Percentiles rank a stretch among this genome's conserved stretches.
phyloP scores from a whole-genome alignment of 257 asterid genomes.

The Scutellaria baicalensis region DNA sequence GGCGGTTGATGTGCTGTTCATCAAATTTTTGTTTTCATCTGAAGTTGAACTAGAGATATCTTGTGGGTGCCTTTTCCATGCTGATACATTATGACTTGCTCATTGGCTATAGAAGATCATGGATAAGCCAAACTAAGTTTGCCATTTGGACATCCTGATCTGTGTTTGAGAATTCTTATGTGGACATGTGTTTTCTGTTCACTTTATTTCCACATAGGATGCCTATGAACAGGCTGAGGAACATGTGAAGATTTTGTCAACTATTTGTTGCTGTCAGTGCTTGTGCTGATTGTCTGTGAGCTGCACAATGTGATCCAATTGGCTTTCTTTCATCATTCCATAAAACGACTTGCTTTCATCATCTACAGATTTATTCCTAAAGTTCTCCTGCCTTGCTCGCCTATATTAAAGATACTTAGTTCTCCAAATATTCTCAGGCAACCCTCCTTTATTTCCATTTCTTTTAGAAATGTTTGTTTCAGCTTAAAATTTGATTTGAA shows the following conservation, averaged over 20 bases:
- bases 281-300: slow-evolving; percentile 7
- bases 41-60: slow-evolving; percentile 57
- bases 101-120: slow-evolving; percentile 56
- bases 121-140: slow-evolving; percentile 21
- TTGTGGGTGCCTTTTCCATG: slow-evolving; percentile 60
- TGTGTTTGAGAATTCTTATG: slow-evolving; percentile 22
- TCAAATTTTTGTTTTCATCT: slow-evolving; percentile 86
- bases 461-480: slow-evolving; percentile 1
- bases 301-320: slow-evolving; percentile 9
- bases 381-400: background rate
- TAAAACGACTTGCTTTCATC: background rate
- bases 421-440: background rate
- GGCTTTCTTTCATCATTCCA: slow-evolving; percentile 10
- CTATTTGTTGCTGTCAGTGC: slow-evolving; percentile 8
- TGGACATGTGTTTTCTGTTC: slow-evolving; percentile 19
- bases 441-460: slow-evolving; percentile 2
- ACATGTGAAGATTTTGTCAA: slow-evolving; percentile 23
- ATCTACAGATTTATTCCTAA: slow-evolving; percentile 1
- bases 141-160: slow-evolving; percentile 24
- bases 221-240: slow-evolving; percentile 25
- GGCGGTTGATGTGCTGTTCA: slow-evolving; percentile 99
- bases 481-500: background rate
- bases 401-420: background rate
- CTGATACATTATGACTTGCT: slow-evolving; percentile 52
- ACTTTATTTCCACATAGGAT: slow-evolving; percentile 31